Evolutionary conservation across 1,284 basidiomycete species (phyloP).

Genomic region (Grifola frondosa): DNA sequence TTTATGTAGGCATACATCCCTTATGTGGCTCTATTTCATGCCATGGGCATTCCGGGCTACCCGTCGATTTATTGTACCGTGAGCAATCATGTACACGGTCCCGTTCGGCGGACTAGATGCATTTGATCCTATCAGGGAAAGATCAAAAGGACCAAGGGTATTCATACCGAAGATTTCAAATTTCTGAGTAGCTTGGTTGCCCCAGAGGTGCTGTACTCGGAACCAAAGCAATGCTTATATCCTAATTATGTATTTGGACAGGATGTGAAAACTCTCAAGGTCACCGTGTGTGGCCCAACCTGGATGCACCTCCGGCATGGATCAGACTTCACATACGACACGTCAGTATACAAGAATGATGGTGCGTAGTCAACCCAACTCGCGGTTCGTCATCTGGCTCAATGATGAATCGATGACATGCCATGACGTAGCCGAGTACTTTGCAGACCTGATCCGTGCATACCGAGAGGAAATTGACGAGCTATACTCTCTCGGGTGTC

Average conservation of each 20-base stretch:
- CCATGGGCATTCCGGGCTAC: conserved; percentile 44
- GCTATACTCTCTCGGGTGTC: conserved; percentile 71
- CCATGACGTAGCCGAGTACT: conserved; percentile 55
- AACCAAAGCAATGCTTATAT: conserved; percentile 2
- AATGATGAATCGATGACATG: conserved; percentile 1
- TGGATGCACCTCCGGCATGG: conserved; percentile 77
- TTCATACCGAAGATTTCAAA: conserved; percentile 62
- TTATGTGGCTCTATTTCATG: conserved; percentile 40
- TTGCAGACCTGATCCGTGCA: conserved; percentile 65
- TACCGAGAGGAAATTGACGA: conserved; percentile 73
- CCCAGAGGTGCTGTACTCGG: too few relatives aligned
- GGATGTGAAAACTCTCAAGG: conserved; percentile 66
- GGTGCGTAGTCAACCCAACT: conserved; percentile 33
- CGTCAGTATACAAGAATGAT: conserved; percentile 59
- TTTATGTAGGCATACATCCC: conserved; percentile 53
- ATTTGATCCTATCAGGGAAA: conserved; percentile 44
- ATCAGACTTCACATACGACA: conserved; percentile 53
- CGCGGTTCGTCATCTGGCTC: neutral
- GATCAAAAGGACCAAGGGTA: conserved; percentile 57
- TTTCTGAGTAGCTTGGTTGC: conserved; percentile 54
- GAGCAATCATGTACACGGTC: conserved; percentile 25
- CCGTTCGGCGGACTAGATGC: conserved; percentile 12
- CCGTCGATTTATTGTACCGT: conserved; percentile 51
- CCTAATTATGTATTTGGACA: conserved; percentile 21
- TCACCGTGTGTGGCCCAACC: conserved; percentile 72